Base-by-base conservation (phyloP, 202 grass and related monocot species). In the Musa balbisiana region DNA sequence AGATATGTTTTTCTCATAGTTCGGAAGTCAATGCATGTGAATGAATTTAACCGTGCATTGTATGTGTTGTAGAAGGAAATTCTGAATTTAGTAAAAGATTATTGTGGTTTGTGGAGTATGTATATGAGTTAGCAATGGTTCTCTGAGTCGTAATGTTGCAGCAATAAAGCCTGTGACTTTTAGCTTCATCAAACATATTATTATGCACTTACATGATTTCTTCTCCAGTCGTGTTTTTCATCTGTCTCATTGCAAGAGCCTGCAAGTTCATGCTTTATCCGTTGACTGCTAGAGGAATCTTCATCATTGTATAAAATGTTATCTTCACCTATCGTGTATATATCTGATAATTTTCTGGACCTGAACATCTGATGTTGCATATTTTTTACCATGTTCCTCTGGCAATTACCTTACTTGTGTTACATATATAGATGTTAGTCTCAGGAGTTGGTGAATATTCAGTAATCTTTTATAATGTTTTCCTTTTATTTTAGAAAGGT, bases 401-500 rank as follows among this genome's bases (percentile, higher is more conserved):
- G 2, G 16, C 10, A 20, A n/a, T 71, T 50, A 11, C 17, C 17
- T 71, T 52, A 0, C 2, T 26, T 0, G 12, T 12, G 24, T 12
- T 25, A 27, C 6, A 1, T 65, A 25, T 65, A 14, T 14, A 25
- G 12, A 65, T 27, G 24, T 24, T 22, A 29, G 22, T 81, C 92
- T 84, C 78, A 86, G 84, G 83, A 71, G 50, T 11, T 53, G 51
- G 15, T 10, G 14, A 53, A 10, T 72, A 13, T 20, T 52, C 1
- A 11, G n/a, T 22, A 49, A 12, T 43, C 26, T 20, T 62, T 2
- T 63, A 2, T 66, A 24, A 53, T 73, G 21, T 13, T 75, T 73
- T 51, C 59, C 0, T 63, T 72, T 63, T 76, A 51, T 26, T 62
- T 76, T 29, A 80, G 73, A 62, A 17, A 69, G 72, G 86, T 82